Base-by-base conservation (phyloP, 352 stramenopile genomes). In the Phytophthora citricola region DNA sequence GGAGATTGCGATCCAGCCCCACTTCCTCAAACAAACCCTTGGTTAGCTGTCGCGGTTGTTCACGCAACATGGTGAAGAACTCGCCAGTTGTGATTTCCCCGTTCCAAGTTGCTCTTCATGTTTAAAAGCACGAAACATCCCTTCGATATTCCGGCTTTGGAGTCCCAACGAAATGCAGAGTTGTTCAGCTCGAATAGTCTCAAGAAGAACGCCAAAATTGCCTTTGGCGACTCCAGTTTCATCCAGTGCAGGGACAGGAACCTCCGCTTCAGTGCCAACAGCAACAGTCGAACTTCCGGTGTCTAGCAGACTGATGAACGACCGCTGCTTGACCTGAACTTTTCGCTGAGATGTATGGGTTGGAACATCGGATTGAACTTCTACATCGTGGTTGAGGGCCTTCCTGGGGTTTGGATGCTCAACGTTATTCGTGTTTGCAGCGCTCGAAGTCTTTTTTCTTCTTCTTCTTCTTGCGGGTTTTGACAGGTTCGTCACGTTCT, bases 31-130 rank as follows among this genome's bases (percentile, higher is more conserved):
- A 90, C 6, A 90, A 71, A 14, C 83, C 81, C 2, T 71, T 56
- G 1, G 83, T 87, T 26, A 92, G 73, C 41, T 75, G 73, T 8
- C 83, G 80, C 20, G 81, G 84, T 46, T 89, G 76, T 53, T 90
- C 81, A 15, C 66, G 36, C 38, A 92, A 72, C 43, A 85, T 62
- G 0, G 65, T 55, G 54, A 88, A 85, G 58, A 92, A 92, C 56
- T 90, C 83, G 15, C 79, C 72, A 3, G 67, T 75, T 1, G 81
- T 91, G 58, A 91, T 88, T 57, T 81, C 69, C 5, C 73, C 9
- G 67, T 83, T 10, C 69, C 65, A 41, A 79, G 72, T 32, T 78
- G 56, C 31, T 91, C 80, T 61, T 91, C 78, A 17, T 34, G 57
- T 24, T 58, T 50, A 51, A 90, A 91, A 5, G 83, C 48, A 9